phyloP scores from a whole-genome alignment of 2,329 filamentous ascomycete species.

The Elsinoe arachidis region DNA sequence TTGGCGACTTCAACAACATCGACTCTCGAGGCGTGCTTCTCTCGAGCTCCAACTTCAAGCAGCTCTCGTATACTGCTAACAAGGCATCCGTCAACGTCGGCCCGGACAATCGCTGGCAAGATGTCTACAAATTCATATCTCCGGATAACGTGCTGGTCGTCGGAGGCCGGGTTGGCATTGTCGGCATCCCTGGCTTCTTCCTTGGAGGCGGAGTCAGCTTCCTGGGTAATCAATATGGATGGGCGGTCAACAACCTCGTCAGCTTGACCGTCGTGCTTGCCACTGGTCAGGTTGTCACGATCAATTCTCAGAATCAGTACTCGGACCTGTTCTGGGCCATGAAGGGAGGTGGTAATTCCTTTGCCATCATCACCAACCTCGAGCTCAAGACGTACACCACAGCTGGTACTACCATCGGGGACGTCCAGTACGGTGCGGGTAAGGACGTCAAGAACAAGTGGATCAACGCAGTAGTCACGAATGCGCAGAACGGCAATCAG shows the following conservation, averaged over 20 bases:
- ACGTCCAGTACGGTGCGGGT: conserved; percentile 9
- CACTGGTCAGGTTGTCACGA: conserved; percentile 5
- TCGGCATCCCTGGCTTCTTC: conserved; percentile 22
- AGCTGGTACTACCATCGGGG: conserved; percentile 11
- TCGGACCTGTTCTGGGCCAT: conserved; percentile 25
- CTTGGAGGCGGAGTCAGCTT: conserved; percentile 18
- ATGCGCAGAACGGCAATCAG: conserved; percentile 15
- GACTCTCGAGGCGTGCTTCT: background rate
- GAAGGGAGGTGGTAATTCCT: conserved; percentile 21
- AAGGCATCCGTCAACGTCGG: conserved; percentile 6
- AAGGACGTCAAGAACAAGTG: conserved; percentile 18
- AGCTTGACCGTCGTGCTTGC: conserved; percentile 4
- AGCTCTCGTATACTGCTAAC: background rate
- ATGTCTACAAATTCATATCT: conserved; percentile 8
- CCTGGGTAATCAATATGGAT: conserved; percentile 5
- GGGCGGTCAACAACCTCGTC: background rate
- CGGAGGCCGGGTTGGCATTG: conserved; percentile 1
- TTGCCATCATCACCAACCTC: conserved; percentile 23
- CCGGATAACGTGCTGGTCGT: conserved; percentile 1
- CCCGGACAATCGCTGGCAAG: conserved; percentile 1
- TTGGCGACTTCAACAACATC: conserved; percentile 8
- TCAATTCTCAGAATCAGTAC: conserved; percentile 14
- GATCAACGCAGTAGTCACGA: conserved; percentile 17
- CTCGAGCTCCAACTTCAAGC: conserved; percentile 6
- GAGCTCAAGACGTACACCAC: conserved; percentile 22